Evolutionary conservation across 768 basidiomycete species (phyloP).

Genomic region (Mycena haematopus): DNA sequence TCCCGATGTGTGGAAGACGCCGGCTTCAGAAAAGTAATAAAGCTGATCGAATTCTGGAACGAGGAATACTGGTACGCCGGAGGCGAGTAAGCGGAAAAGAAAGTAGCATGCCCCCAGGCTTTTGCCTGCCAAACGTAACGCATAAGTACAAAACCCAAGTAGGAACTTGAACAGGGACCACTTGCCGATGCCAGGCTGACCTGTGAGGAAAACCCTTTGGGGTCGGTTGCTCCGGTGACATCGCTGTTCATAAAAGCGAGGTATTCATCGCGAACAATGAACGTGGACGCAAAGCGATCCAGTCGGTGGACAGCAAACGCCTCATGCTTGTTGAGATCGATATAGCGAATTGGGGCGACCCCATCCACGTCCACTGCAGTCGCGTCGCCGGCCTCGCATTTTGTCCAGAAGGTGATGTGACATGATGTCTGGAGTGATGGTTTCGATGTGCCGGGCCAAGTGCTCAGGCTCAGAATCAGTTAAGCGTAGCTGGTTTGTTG

Average conservation of each 20-base stretch:
- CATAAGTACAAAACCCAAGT: background rate
- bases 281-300: background rate
- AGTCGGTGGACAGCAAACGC: too few relatives aligned
- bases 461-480: too few relatives aligned
- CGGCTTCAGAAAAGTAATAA: slow-evolving; percentile 13
- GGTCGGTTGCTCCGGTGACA: background rate
- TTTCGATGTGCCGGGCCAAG: too few relatives aligned
- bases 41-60: background rate
- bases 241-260: background rate
- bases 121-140: slow-evolving; percentile 15
- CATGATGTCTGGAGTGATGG: too few relatives aligned
- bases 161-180: too few relatives aligned
- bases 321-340: too few relatives aligned
- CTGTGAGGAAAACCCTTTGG: slow-evolving; percentile 5
- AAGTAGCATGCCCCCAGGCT: slow-evolving; percentile 3
- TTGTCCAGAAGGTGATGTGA: too few relatives aligned
- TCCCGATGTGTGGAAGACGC: slow-evolving; percentile 16
- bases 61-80: slow-evolving; percentile 5
- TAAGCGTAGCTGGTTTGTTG: too few relatives aligned
- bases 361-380: too few relatives aligned
- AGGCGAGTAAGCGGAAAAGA: slow-evolving; percentile 7
- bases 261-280: slow-evolving; percentile 6
- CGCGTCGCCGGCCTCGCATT: too few relatives aligned
- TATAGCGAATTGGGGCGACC: too few relatives aligned
- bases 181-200: slow-evolving; percentile 11